A percentile compares a stretch with the other conserved stretches of the same genome.
Conservation (phyloP, 208 protist genomes). For the Trypanosoma avium region DNA sequence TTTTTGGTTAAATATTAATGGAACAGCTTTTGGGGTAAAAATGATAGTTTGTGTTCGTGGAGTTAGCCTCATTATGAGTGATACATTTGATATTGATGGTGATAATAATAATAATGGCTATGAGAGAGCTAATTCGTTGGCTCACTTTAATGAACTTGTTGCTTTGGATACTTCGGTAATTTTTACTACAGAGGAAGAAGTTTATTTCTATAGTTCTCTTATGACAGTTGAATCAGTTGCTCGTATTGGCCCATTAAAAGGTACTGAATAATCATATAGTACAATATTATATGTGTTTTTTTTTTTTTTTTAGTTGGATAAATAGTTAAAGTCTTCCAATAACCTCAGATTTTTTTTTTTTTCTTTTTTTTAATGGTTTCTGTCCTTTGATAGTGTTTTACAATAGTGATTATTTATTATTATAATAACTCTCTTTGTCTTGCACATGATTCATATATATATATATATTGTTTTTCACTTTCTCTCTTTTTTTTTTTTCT, state of each 20-base stretch:
- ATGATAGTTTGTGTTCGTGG: neutral
- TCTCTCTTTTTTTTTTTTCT: constrained; percentile 1
- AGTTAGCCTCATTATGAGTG: no score
- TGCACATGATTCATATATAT: no score
- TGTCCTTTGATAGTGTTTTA: neutral
- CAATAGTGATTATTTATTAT: neutral
- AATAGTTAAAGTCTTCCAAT: no score
- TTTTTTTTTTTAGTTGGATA: neutral
- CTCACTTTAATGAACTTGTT: constrained; percentile 1
- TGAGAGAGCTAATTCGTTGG: neutral
- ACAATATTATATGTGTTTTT: neutral
- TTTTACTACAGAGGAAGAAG: neutral
- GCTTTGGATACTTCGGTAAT: neutral
- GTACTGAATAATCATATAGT: neutral
- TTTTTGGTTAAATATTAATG: constrained; percentile 2
- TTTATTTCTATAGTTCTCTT: neutral
- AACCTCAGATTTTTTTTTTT: neutral
- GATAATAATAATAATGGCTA: neutral
- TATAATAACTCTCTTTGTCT: no score
- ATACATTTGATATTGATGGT: no score
- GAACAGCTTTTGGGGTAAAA: neutral
- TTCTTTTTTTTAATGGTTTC: neutral
- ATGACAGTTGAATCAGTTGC: neutral
- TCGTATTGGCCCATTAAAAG: constrained; percentile 1
- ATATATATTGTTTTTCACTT: no score